Conservation (phyloP, 2,329 filamentous ascomycete species). For the Colletotrichum sp. region DNA sequence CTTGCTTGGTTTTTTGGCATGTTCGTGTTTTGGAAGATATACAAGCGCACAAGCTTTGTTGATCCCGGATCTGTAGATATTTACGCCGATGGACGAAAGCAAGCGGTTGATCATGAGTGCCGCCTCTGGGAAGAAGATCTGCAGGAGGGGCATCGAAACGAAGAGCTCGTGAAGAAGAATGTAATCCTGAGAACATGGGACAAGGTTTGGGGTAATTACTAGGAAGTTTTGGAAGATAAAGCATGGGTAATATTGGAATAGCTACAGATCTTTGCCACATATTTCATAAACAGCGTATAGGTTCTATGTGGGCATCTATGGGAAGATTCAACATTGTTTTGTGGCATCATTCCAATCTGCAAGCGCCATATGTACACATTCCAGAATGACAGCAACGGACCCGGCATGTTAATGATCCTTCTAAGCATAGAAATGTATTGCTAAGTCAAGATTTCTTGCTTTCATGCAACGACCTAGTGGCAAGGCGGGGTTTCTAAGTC, state of each 20-base stretch:
- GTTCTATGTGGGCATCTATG: no score
- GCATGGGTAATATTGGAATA: rapidly evolving
- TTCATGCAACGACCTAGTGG: not conserved
- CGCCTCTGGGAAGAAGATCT: slow-evolving; percentile 47
- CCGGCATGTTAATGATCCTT: not conserved
- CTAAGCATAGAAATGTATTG: not conserved
- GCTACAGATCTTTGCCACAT: not conserved
- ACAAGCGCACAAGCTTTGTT: slow-evolving; percentile 64
- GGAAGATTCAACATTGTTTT: not conserved
- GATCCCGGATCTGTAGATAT: slow-evolving; percentile 65
- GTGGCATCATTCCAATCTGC: not conserved
- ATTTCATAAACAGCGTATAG: no score
- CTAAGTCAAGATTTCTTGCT: not conserved
- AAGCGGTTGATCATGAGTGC: slow-evolving; percentile 66
- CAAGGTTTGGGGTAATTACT: slow-evolving; percentile 33
- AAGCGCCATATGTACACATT: not conserved
- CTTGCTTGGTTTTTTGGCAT: slow-evolving; percentile 58
- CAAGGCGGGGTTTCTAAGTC: not conserved
- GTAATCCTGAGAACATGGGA: slow-evolving; percentile 40
- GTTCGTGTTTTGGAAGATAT: slow-evolving; percentile 70
- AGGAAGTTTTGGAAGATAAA: not conserved
- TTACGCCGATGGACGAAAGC: slow-evolving; percentile 55
- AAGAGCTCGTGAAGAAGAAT: slow-evolving; percentile 37
- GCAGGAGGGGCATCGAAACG: slow-evolving; percentile 47
- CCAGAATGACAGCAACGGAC: not conserved